Base-by-base conservation (phyloP, 1,139 yeast species). In the Starmera stellimalicola region DNA sequence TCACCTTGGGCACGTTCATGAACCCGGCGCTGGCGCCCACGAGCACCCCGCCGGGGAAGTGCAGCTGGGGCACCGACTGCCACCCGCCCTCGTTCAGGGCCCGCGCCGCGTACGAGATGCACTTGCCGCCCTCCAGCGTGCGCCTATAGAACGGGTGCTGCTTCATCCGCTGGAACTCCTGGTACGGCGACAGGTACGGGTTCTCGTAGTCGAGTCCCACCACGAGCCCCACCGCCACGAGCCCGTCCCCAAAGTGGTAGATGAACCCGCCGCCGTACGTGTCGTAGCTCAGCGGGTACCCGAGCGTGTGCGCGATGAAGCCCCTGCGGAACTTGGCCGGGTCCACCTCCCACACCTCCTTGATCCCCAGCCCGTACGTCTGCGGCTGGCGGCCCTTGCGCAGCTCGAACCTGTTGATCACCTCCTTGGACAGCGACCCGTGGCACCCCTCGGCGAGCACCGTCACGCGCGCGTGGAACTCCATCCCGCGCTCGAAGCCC, bases 1-100 rank as follows among this genome's bases (percentile, higher is more conserved):
- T 91, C 51, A 91, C 82, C 56, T 91, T 91, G 30, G 98, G 96
- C 30, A 91, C 97, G 55, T 91, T 91, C 70, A 91, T 73, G 56
- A 91, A 88, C 1, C 98, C 98, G 7, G 98, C 98, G 34, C 93
- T 65, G 41, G 95, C 93, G 22, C 98, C 98, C 27, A 91, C 91
- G 18, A 91, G 63, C 6, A 87, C 77, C 35, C 98, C 98, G 35
- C 98, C 98, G 6, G 97, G 97, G 70, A 91, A 91, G 42, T 77
- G 65, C 40, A 91, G 68, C 52, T 79, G 73, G 11, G 98, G 98
- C 34, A 91, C 80, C 24, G 94, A 77, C 62, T 91, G 98, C 46
- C 68, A 68, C 0, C 98, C 98, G 43, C 98, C 98, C 62, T 91
- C 98, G 53, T 88, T 88, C 44, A 91, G 69, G 0, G 97, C 95